phyloP scores from a whole-genome alignment of 306 rosid genomes.

The Vachellia pachyceras region DNA sequence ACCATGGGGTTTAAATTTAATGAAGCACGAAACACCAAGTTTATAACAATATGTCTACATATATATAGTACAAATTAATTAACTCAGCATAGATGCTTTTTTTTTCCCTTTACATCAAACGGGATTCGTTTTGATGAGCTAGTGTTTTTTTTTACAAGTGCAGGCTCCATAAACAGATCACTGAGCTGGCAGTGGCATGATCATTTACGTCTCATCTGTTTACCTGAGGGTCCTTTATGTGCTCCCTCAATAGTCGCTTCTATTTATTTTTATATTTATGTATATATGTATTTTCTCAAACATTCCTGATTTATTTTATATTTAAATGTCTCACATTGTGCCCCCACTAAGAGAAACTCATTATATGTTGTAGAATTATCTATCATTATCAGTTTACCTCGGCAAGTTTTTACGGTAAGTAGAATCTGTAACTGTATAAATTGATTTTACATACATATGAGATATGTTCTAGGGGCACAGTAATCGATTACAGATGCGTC shows the following conservation, averaged over 20 bases:
- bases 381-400: slow-evolving; percentile 28
- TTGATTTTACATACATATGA: slow-evolving; percentile 32
- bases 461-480: slow-evolving; percentile 54
- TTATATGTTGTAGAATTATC: slow-evolving; percentile 25
- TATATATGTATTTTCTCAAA: neutral
- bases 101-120: slow-evolving; percentile 2
- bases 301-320: slow-evolving; percentile 10
- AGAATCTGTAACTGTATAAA: slow-evolving; percentile 40
- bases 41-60: neutral
- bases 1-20: slow-evolving; percentile 16
- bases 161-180: slow-evolving; percentile 21
- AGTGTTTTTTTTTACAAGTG: neutral
- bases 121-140: slow-evolving; percentile 11
- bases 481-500: slow-evolving; percentile 57
- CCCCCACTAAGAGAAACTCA: slow-evolving; percentile 23
- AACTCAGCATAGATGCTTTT: neutral
- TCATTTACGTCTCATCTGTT: slow-evolving; percentile 29
- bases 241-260: slow-evolving; percentile 4
- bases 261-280: neutral
- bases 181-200: slow-evolving; percentile 8
- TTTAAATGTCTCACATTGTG: slow-evolving; percentile 20
- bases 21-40: slow-evolving; percentile 21
- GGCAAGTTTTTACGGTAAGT: slow-evolving; percentile 31
- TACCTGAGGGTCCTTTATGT: slow-evolving; percentile 23
- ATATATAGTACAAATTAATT: neutral